A percentile compares a stretch with the other conserved stretches of the same genome.
phyloP scores from a whole-genome alignment of 78 protist genomes.

The Monocercomonoides exilis region DNA sequence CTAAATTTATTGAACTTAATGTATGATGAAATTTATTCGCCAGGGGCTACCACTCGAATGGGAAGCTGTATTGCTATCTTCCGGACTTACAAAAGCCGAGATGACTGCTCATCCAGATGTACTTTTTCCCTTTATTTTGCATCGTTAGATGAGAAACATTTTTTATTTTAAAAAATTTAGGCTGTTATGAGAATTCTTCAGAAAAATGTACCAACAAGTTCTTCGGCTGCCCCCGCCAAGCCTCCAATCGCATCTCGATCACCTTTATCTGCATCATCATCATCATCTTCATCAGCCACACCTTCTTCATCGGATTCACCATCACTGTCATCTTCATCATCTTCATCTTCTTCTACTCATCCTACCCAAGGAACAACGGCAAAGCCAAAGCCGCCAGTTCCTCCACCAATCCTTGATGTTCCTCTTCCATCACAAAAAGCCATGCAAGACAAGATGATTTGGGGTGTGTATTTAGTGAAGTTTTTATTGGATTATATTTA shows the following conservation, averaged over 20 bases:
- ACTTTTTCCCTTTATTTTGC: not conserved
- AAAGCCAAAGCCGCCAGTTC: not conserved
- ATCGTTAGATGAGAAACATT: too few relatives aligned
- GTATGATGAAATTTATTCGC: not conserved
- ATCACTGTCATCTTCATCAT: not conserved
- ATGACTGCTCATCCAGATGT: not conserved
- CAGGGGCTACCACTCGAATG: slow-evolving; percentile 33
- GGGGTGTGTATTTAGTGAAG: not conserved
- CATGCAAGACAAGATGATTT: not conserved
- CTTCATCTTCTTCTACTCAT: not conserved
- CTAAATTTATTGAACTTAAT: not conserved
- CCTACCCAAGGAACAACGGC: not conserved
- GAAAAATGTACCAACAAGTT: not conserved
- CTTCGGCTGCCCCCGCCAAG: too few relatives aligned
- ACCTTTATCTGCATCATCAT: not conserved
- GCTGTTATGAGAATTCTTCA: not conserved
- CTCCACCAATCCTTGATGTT: not conserved
- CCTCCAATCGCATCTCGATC: not conserved
- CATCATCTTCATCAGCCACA: slow-evolving; percentile 5
- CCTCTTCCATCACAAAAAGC: not conserved
- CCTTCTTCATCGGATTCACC: not conserved
- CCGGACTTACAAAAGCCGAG: slow-evolving; percentile 7
- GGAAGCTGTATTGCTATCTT: not conserved
- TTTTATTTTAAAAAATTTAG: not conserved
- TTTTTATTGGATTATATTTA: not conserved